phyloP scores from a whole-genome alignment of 78 protist genomes.

The Dictyostelium brefeldianum region DNA sequence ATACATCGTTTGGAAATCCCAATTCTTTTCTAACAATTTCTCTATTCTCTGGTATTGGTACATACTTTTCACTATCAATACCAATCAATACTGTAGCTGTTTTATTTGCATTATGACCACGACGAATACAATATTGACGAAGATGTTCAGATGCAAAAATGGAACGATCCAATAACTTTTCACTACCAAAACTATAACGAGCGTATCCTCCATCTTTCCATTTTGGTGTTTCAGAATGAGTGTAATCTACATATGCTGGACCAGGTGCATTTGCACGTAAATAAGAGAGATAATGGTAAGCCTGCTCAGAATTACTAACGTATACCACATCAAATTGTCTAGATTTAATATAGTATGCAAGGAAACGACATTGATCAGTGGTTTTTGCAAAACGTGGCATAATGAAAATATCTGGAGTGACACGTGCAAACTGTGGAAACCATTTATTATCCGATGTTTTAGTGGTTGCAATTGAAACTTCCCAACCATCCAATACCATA shows the following conservation, averaged over 20 bases:
- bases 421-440: constrained; percentile 54
- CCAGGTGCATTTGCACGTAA: constrained; percentile 75
- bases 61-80: constrained; percentile 50
- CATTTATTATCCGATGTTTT: constrained; percentile 43
- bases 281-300: constrained; percentile 44
- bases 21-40: constrained; percentile 43
- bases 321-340: constrained; percentile 60
- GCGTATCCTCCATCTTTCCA: constrained; percentile 80
- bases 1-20: constrained; percentile 62
- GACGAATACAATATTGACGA: constrained; percentile 29
- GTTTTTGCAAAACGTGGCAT: constrained; percentile 51
- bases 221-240: constrained; percentile 55
- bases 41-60: constrained; percentile 57
- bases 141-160: constrained; percentile 58
- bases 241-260: constrained; percentile 69
- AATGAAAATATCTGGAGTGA: constrained; percentile 66
- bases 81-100: constrained; percentile 64
- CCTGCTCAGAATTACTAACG: constrained; percentile 38
- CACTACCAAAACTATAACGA: constrained; percentile 57
- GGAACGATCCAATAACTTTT: constrained; percentile 38
- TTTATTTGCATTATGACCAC: constrained; percentile 67
- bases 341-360: constrained; percentile 30
- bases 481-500: constrained; percentile 74
- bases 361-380: constrained; percentile 66
- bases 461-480: constrained; percentile 50